These are phyloP conservation scores for Xylariaceae sp. DNA, from an alignment of 2,329 filamentous ascomycete genomes.

Conservation along the genomic window DNA sequence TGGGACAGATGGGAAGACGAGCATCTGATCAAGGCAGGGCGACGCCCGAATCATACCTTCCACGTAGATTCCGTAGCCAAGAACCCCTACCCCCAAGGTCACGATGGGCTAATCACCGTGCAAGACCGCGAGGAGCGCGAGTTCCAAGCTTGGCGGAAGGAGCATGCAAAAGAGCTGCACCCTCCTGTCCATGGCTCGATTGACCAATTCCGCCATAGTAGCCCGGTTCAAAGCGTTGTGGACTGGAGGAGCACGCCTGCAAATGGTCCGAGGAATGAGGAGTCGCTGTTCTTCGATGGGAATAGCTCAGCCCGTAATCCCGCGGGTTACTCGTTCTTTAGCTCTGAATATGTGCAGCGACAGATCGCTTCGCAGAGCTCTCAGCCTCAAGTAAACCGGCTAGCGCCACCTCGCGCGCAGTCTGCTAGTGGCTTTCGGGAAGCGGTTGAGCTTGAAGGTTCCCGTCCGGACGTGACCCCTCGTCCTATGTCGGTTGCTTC, in stretches of 20 bases:
- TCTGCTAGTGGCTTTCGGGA: no score
- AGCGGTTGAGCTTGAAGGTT: no score
- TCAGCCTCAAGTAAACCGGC: background rate
- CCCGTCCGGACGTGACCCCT: background rate
- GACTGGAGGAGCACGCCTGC: background rate
- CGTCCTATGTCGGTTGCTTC: background rate
- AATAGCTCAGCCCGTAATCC: background rate
- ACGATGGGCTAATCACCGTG: background rate
- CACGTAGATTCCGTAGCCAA: background rate
- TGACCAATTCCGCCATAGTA: background rate
- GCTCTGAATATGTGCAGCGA: conserved; percentile 14
- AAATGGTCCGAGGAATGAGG: background rate
- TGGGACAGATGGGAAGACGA: background rate
- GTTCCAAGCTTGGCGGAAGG: background rate
- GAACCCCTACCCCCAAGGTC: background rate
- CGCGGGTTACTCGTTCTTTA: conserved; percentile 18
- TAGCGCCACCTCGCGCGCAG: background rate
- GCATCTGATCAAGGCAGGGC: conserved; percentile 1
- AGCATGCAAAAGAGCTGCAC: background rate
- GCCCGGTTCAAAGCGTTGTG: background rate
- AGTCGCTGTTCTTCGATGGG: conserved; percentile 17
- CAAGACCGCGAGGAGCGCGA: background rate
- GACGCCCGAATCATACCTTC: background rate
- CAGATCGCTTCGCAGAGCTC: background rate
- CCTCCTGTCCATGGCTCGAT: background rate